phyloP scores from a whole-genome alignment of 208 protist genomes.

The Trypanosoma platydactyli region DNA sequence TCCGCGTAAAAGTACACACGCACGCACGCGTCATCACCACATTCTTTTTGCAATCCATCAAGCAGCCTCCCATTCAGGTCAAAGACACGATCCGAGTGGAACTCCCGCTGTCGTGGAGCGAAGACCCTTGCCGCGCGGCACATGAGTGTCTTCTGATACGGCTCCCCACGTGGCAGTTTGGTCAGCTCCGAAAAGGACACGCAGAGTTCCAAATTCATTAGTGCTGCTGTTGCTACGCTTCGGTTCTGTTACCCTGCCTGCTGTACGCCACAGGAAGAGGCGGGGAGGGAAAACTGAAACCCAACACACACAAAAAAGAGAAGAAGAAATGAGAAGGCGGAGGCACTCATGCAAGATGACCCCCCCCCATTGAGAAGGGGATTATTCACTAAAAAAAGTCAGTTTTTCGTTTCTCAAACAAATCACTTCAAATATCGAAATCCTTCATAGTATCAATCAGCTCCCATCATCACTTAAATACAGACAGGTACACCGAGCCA shows the following conservation, averaged over 20 bases:
- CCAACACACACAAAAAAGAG: constrained; percentile 14
- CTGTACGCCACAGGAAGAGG: background rate
- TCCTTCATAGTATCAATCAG: too few relatives aligned
- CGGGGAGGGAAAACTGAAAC: background rate
- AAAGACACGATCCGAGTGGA: constrained; percentile 53
- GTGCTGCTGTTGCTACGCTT: too few relatives aligned
- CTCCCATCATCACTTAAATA: too few relatives aligned
- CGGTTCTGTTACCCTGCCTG: background rate
- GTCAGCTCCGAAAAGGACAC: constrained; percentile 44
- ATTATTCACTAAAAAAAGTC: background rate
- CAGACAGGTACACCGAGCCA: too few relatives aligned
- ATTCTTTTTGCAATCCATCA: constrained; percentile 12
- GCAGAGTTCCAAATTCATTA: constrained; percentile 41
- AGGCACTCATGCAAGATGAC: background rate
- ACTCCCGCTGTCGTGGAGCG: constrained; percentile 54
- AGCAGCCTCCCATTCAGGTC: constrained; percentile 41
- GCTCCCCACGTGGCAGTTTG: constrained; percentile 28
- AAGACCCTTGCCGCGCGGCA: constrained; percentile 43
- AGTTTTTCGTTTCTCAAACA: too few relatives aligned
- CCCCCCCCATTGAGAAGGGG: background rate
- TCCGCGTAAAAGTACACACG: constrained; percentile 70
- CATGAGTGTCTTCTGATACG: constrained; percentile 40
- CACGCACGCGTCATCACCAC: constrained; percentile 15
- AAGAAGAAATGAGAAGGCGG: background rate
- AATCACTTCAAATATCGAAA: too few relatives aligned